Base-by-base conservation (phyloP, 495 filamentous ascomycete genomes). In the Penicillium samsonianum region DNA sequence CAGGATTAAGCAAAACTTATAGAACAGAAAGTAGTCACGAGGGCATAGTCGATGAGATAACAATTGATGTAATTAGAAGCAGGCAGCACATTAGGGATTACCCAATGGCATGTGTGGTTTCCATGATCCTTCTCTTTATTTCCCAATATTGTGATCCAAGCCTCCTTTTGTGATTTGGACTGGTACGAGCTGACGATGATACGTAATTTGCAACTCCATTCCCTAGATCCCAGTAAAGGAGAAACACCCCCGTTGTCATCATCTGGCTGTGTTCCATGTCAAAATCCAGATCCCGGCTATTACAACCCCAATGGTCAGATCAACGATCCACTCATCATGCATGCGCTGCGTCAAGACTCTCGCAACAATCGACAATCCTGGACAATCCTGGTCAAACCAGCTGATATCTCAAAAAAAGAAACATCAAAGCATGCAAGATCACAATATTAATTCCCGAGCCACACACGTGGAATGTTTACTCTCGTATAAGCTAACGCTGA, bases 151-250 rank as follows among this genome's bases (percentile, higher is more conserved):
- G 31, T 11, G 16, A 5, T 28, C 33, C n/a, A 37, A 51, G 49
- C 26, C 41, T 17, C 17, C 12, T 22, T 46, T 55, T 47, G 14
- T 26, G 30, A 55, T 55, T 44, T n/a, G 30, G 42, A 44, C 52
- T 28, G 31, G 16, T 17, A 55, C 42, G n/a, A 55, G 52, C 42
- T 55, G 52, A 54, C 52, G 20, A 17, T 23, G 16, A 20, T 26
- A 35, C 51, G 25, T 35, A 45, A 12, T 22, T 25, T 25, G 26
- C 40, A 19, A 44, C 25, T 22, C 25, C 2, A 33, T 41, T 43
- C 35, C 40, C 30, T 38, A 14, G 30, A 54, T 45, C 9, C 11
- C 28, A 35, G 20, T 20, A 11, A n/a, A n/a, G 9, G 12, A 31
- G 17, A 10, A 33, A 12, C 10, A 42, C 10, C 12, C 9, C 37